These are phyloP conservation scores for Orobanche coerulescens DNA, from an alignment of 257 asterid species.

Conservation along the genomic window DNA sequence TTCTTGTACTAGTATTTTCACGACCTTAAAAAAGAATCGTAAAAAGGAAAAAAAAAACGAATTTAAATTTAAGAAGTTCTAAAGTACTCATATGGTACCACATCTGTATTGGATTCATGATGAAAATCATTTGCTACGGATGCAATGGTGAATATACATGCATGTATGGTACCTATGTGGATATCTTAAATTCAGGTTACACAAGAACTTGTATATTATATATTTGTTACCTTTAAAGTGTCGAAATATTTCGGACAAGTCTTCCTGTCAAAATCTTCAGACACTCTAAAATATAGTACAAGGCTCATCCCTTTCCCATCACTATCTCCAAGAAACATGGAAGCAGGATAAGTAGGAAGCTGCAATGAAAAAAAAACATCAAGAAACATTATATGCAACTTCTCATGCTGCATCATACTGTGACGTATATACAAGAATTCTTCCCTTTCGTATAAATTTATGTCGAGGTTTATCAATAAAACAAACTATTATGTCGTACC, in stretches of 20 bases:
- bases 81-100: too few species aligned
- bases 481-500: constrained; percentile 26
- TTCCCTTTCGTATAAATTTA: too few species aligned
- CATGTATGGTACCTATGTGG: too few species aligned
- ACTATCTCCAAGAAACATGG: constrained; percentile 61
- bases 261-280: constrained; percentile 48
- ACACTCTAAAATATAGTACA: constrained; percentile 61
- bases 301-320: constrained; percentile 94
- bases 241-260: constrained; percentile 41
- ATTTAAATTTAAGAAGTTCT: too few species aligned
- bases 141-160: too few species aligned
- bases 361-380: constrained; percentile 25
- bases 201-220: neutral
- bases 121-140: too few species aligned
- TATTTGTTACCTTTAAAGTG: constrained; percentile 51
- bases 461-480: neutral
- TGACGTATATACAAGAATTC: too few species aligned
- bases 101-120: too few species aligned
- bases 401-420: neutral
- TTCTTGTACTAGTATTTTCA: too few species aligned
- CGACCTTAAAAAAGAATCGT: too few species aligned
- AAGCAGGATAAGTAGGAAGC: constrained; percentile 83
- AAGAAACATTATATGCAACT: neutral
- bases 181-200: too few species aligned
- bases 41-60: too few species aligned